Evolutionary conservation across 2,329 filamentous ascomycete genomes (phyloP), one percentile per base, ranked within the genome.

Genomic region (Cryphonectria nitschkei): DNA sequence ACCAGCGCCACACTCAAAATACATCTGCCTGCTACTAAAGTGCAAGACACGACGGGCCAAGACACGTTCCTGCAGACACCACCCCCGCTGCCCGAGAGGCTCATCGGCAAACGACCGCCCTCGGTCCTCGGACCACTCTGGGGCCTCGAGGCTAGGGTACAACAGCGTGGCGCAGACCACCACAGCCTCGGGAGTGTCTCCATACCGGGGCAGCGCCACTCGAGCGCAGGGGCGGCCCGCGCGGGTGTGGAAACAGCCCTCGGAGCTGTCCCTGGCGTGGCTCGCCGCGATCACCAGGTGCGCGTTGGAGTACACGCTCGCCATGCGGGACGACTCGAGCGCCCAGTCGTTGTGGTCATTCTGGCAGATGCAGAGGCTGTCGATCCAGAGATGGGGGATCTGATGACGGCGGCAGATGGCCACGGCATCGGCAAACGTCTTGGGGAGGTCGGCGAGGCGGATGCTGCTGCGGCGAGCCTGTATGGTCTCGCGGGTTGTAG

Each of bases 221-320:
- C 46, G 22, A 22, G 46, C 22, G 46, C 22, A 50, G 46, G 19
- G 46, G 19, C 46, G 46, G 19, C 16, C 46, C 8, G 46, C 19
- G 19, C 46, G 46, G 46, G 1, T n/a, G 46, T 50, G 46, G 26
- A 68, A 68, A 8, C 56, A 70, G 1, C 73, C 73, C 5, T 58
- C 66, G 13, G 65, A 50, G 34, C 39, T 39, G 39, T 73, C 65
- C 16, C 16, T 63, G 14, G 71, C 41, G 32, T 50, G 71, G 60
- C 71, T 68, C 16, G 69, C 71, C 13, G 73, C 73, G 50, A 74
- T 74, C 7, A 73, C 71, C 41, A 70, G 4, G 67, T 73, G 29
- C 50, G 68, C 68, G 22, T 70, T 67, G 37, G 39, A 52, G 34
- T 67, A 67, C 8, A 70, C 56, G 13, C 39, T 63, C 8, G 22